Evolutionary conservation across 257 asterid genomes (phyloP), one percentile per base, ranked within the genome.

Genomic region (Cruciata laevipes): DNA sequence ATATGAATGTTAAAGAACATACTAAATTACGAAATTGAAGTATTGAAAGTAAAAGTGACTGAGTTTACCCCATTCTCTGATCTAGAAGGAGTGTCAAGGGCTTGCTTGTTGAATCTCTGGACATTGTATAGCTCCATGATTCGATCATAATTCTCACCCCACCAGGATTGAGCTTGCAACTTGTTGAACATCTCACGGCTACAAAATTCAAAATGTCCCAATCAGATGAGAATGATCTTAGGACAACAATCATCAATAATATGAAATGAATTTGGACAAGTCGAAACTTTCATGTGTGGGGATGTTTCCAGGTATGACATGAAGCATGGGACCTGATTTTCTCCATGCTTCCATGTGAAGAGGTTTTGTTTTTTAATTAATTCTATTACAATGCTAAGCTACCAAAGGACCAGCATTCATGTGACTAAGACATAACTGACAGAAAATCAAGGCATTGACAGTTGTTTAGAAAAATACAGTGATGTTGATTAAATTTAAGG

Each of bases 111-210:
- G 82, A 90, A 90, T 80, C 79, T 87, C 80, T 86, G 95, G 55
- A 90, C 96, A 64, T 90, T 90, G 73, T 90, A 87, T 1, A 90
- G 89, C 86, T 90, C 97, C 95, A 87, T 87, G 69, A 90, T 87
- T 63, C 91, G 75, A 65, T 90, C 97, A 51, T 81, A 90, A 42
- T 90, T 90, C 71, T 90, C 97, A 0, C 86, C 96, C 96, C 96
- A 87, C 97, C 95, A 87, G 69, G 91, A 79, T 67, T 90, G 97
- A 51, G 95, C 97, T 85, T 90, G 84, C 91, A 94, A 87, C 69
- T 86, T 90, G 81, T 84, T 75, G 72, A 87, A 90, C 90, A 86
- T 85, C 65, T 90, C 97, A 40, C 97, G 95, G 83, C 97, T 90
- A 62, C 80, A 74, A 47, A 3, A 70, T 62, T 68, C 7, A 61